A percentile compares a stretch with the other conserved stretches of the same genome.
These are phyloP conservation scores for Bertia moriformis DNA, from an alignment of 2,329 filamentous ascomycete genomes.

Conservation along the genomic window DNA sequence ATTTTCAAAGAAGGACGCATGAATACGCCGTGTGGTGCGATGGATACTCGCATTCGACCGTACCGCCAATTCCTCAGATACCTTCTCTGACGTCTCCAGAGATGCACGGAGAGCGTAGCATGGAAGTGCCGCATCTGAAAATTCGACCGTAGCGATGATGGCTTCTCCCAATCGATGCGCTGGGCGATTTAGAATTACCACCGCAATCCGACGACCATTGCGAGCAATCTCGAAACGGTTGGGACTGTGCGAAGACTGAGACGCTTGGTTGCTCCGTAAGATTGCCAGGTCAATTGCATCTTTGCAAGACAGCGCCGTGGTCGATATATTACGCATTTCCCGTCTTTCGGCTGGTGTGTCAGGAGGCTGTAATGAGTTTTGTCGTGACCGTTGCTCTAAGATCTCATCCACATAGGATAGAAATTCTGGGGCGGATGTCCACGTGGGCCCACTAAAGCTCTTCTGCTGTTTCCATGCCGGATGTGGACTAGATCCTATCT, in stretches of 20 bases:
- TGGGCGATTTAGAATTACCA: slow-evolving; percentile 53
- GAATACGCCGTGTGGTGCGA: slow-evolving; percentile 49
- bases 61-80: slow-evolving; percentile 48
- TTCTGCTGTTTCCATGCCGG: background rate
- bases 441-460: background rate
- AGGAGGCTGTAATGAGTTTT: slow-evolving; percentile 30
- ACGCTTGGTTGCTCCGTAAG: slow-evolving; percentile 39
- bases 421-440: slow-evolving; percentile 21
- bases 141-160: slow-evolving; percentile 50
- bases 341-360: slow-evolving; percentile 26
- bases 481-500: slow-evolving; percentile 13
- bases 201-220: slow-evolving; percentile 51
- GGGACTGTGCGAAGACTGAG: slow-evolving; percentile 35
- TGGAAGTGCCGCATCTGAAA: slow-evolving; percentile 41
- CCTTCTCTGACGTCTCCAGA: slow-evolving; percentile 51
- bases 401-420: slow-evolving; percentile 43
- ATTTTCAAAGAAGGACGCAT: slow-evolving; percentile 48
- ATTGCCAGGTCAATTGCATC: slow-evolving; percentile 58
- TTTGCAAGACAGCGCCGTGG: slow-evolving; percentile 24
- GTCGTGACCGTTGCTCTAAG: slow-evolving; percentile 23
- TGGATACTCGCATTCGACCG: slow-evolving; percentile 51
- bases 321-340: too few relatives aligned
- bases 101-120: slow-evolving; percentile 52
- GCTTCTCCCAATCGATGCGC: slow-evolving; percentile 57
- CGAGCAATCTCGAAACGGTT: slow-evolving; percentile 62